phyloP scores from a whole-genome alignment of 805 yeast species.

The Starmerella bombicola region DNA sequence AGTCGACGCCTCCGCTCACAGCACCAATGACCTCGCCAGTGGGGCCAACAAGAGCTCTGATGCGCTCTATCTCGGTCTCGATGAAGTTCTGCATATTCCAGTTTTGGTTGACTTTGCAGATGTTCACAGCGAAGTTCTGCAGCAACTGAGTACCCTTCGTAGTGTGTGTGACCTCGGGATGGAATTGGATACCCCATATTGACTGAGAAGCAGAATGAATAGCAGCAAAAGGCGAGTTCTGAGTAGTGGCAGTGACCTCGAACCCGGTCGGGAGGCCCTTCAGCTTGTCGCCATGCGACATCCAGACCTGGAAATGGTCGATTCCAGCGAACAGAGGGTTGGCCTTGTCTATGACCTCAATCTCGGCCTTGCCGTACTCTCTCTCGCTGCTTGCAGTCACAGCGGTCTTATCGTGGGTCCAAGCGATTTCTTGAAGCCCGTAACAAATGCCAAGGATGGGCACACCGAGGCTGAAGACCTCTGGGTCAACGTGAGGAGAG shows the following conservation, averaged over 20 bases:
- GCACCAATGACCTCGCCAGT: constrained; percentile 99
- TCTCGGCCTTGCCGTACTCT: constrained; percentile 93
- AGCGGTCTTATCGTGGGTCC: constrained; percentile 70
- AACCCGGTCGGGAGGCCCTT: constrained; percentile 80
- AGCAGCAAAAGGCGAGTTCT: constrained; percentile 92
- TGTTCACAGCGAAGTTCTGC: constrained; percentile 82
- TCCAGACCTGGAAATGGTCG: constrained; percentile 95
- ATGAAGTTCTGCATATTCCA: constrained; percentile 98
- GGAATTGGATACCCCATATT: constrained; percentile 95
- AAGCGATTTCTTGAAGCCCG: constrained; percentile 98
- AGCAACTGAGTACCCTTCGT: constrained; percentile 76
- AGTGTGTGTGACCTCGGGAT: constrained; percentile 97
- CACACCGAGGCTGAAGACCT: constrained; percentile 74
- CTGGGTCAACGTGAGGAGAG: constrained; percentile 96
- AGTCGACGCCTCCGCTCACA: constrained; percentile 98
- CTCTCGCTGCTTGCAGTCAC: constrained; percentile 95
- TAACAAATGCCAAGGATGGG: constrained; percentile 97
- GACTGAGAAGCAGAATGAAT: constrained; percentile 59
- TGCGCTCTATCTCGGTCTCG: constrained; percentile 90
- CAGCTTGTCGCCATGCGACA: constrained; percentile 98
- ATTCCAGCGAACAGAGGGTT: constrained; percentile 76
- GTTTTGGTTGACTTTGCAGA: constrained; percentile 75
- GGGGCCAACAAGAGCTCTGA: constrained; percentile 84
- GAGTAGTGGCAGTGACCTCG: constrained; percentile 79
- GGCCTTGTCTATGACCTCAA: constrained; percentile 54